Conservation (phyloP, 768 basidiomycete genomes). For the Mycena metata region DNA sequence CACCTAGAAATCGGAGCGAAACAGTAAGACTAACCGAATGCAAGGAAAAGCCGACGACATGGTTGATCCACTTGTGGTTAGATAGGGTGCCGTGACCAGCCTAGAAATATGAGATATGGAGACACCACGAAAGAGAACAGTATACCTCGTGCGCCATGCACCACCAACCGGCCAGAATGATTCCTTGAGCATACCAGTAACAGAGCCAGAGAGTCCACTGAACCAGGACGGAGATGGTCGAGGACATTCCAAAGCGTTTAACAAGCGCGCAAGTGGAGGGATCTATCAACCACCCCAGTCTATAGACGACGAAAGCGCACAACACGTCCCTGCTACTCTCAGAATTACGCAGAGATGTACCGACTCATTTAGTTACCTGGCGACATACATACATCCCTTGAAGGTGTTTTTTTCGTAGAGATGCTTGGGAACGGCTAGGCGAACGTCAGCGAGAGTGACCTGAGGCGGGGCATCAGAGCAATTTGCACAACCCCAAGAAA, state of each 20-base stretch:
- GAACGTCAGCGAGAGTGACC: constrained; percentile 49
- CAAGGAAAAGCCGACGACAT: constrained; percentile 5
- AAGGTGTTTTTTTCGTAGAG: constrained; percentile 61
- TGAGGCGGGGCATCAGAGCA: neutral
- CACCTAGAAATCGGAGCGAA: neutral
- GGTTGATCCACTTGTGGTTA: neutral
- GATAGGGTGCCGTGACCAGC: constrained; percentile 59
- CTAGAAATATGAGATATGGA: constrained; percentile 2
- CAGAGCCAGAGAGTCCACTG: constrained; percentile 50
- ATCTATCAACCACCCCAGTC: constrained; percentile 55
- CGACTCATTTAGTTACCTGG: neutral
- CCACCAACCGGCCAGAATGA: constrained; percentile 60
- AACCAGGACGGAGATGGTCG: constrained; percentile 27
- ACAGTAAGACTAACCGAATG: neutral
- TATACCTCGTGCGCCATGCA: constrained; percentile 55
- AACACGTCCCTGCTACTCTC: constrained; percentile 50
- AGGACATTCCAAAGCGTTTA: neutral
- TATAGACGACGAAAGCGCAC: constrained; percentile 55
- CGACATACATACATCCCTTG: constrained; percentile 59
- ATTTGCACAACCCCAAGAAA: neutral
- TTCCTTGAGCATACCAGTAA: constrained; percentile 60
- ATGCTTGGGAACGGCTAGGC: constrained; percentile 61
- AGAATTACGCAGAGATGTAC: too few species aligned
- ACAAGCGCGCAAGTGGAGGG: constrained; percentile 14
- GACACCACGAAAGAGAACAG: neutral